phyloP scores from a whole-genome alignment of 108 stramenopile genomes.

The Discostella pseudostelligera region DNA sequence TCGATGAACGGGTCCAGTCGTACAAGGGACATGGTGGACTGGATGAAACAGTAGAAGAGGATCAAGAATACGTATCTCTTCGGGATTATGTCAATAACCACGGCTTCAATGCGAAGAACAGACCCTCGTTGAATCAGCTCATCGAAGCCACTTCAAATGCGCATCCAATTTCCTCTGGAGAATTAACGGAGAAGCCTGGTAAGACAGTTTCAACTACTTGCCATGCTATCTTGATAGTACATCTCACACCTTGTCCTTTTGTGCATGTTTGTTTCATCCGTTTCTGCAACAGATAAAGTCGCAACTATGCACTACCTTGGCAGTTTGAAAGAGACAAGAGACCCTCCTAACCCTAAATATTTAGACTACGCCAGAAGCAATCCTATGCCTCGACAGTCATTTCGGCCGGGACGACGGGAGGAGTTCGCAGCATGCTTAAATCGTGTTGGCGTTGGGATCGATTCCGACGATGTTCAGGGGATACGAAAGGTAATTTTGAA shows the following conservation, averaged over 20 bases:
- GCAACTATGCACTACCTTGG: constrained; percentile 35
- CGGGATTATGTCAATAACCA: constrained; percentile 33
- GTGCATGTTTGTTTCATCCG: too few relatives aligned
- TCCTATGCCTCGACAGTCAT: constrained; percentile 23
- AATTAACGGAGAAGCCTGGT: constrained; percentile 8
- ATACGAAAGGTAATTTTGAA: constrained; percentile 56
- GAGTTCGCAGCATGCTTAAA: constrained; percentile 68
- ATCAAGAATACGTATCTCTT: constrained; percentile 15
- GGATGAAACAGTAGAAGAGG: constrained; percentile 13
- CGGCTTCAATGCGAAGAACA: constrained; percentile 41
- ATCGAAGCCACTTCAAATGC: constrained; percentile 19
- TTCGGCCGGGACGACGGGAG: constrained; percentile 36
- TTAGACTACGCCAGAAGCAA: constrained; percentile 42
- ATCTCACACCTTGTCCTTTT: too few relatives aligned
- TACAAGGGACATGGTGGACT: constrained; percentile 17
- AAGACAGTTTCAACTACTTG: too few relatives aligned
- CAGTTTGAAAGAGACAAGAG: constrained; percentile 33
- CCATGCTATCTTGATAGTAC: too few relatives aligned
- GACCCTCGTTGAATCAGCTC: constrained; percentile 39
- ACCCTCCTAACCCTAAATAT: constrained; percentile 30
- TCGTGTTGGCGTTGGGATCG: constrained; percentile 46
- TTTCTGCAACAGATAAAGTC: too few relatives aligned
- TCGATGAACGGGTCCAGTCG: constrained; percentile 44
- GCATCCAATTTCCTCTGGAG: background rate
- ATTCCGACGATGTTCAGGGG: constrained; percentile 77